Conservation (phyloP, 768 basidiomycete genomes). For the Hebeloma cylindrosporum region DNA sequence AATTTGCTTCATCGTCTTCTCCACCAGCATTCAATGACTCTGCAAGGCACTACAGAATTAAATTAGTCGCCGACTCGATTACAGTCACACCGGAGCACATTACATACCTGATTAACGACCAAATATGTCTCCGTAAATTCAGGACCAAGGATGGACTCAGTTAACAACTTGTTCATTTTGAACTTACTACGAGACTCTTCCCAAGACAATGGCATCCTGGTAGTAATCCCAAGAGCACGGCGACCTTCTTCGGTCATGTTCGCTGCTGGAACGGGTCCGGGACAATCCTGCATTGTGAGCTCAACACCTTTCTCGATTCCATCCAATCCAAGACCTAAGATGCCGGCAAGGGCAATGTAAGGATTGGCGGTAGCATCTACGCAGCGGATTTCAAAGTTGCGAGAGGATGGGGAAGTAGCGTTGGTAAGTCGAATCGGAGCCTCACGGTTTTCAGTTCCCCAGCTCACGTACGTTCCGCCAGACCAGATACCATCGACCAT, state of each 20-base stretch:
- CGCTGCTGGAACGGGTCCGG: slow-evolving; percentile 33
- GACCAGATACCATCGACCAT: slow-evolving; percentile 67
- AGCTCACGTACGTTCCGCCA: slow-evolving; percentile 68
- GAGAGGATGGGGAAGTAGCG: slow-evolving; percentile 40
- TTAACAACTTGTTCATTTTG: too few relatives aligned
- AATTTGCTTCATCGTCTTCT: too few relatives aligned
- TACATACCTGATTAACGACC: too few relatives aligned
- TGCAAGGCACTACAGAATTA: too few relatives aligned
- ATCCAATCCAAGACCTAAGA: slow-evolving; percentile 54
- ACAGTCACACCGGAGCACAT: too few relatives aligned
- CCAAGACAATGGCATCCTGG: slow-evolving; percentile 49
- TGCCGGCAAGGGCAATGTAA: slow-evolving; percentile 55
- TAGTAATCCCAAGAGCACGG: slow-evolving; percentile 42
- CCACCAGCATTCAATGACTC: too few relatives aligned
- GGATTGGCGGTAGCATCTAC: slow-evolving; percentile 67
- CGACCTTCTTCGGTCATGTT: slow-evolving; percentile 48
- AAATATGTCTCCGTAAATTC: too few relatives aligned
- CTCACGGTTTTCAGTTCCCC: slow-evolving; percentile 73
- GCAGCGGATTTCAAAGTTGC: slow-evolving; percentile 62
- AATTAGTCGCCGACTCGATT: too few relatives aligned
- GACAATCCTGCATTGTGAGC: slow-evolving; percentile 40
- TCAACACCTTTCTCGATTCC: slow-evolving; percentile 44
- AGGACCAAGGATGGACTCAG: too few relatives aligned
- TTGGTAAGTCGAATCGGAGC: slow-evolving; percentile 60
- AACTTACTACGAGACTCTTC: too few relatives aligned